Conservation (phyloP, 169 alveolate genomes). For the Haemoproteus tartakovskyi region DNA sequence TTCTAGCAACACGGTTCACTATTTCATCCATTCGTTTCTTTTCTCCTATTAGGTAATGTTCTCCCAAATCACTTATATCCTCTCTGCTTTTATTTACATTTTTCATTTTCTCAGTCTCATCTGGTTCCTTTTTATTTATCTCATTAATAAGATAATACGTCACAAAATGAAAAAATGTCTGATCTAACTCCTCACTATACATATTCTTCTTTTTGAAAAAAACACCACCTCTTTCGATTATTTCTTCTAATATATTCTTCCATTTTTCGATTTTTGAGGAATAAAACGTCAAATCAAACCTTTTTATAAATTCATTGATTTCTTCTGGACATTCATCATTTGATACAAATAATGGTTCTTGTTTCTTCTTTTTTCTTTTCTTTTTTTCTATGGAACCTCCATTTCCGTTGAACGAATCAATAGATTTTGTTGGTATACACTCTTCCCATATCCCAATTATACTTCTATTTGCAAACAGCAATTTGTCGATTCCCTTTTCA, state of each 20-base stretch:
- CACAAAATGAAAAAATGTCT: no score
- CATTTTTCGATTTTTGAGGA: no score
- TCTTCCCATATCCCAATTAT: background rate
- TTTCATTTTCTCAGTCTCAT: background rate
- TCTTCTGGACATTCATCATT: slow-evolving; percentile 11
- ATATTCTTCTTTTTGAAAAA: no score
- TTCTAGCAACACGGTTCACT: background rate
- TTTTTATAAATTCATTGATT: background rate
- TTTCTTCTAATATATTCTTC: no score
- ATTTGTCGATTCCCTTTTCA: slow-evolving; percentile 6
- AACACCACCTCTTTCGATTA: no score
- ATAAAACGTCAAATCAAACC: background rate
- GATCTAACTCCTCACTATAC: no score
- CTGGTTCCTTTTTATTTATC: background rate
- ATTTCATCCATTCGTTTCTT: background rate
- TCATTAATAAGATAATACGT: no score
- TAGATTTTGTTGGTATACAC: no score
- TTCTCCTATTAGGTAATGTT: background rate
- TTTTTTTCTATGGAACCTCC: background rate
- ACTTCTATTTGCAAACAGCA: slow-evolving; percentile 12
- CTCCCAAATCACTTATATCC: background rate
- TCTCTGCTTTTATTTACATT: background rate
- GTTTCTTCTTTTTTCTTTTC: background rate
- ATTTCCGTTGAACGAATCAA: no score
- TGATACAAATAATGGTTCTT: background rate